phyloP scores from a whole-genome alignment of 257 asterid species.

The Striga asiatica region DNA sequence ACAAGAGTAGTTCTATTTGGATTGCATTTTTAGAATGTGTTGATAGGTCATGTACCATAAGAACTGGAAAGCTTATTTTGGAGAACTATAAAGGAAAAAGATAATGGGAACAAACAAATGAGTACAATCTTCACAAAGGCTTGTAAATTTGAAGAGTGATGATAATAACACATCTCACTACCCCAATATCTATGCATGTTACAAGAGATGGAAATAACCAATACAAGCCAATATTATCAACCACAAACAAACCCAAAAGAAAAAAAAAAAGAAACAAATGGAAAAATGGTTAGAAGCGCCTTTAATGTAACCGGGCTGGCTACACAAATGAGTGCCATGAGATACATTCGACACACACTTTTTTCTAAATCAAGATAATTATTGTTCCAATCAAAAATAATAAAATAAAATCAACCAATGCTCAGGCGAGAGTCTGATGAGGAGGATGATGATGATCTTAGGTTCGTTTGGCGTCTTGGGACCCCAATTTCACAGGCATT shows the following conservation, averaged over 20 bases:
- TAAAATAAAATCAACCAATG: constrained; percentile 47
- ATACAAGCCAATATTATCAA: background rate
- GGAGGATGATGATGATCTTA: constrained; percentile 25
- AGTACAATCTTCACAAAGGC: background rate
- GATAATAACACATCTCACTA: background rate
- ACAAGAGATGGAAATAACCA: background rate
- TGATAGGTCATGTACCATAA: background rate
- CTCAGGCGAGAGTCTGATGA: constrained; percentile 66
- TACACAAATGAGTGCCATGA: constrained; percentile 25
- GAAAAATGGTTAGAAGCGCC: constrained; percentile 30
- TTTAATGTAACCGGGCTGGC: constrained; percentile 16
- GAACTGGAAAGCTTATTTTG: background rate
- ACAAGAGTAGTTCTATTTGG: too few relatives aligned
- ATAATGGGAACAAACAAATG: background rate
- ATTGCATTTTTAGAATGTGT: too few relatives aligned
- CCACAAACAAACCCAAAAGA: background rate
- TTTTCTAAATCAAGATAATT: constrained; percentile 11
- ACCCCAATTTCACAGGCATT: constrained; percentile 94
- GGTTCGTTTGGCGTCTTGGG: constrained; percentile 88
- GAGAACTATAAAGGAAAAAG: background rate
- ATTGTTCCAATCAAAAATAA: background rate
- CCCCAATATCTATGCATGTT: background rate
- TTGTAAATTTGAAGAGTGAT: background rate
- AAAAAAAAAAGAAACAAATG: background rate
- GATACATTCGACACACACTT: constrained; percentile 21